Evolutionary conservation across 345 rosid genomes (phyloP), one percentile per base, ranked within the genome.

Genomic region (Boechera retrofracta): DNA sequence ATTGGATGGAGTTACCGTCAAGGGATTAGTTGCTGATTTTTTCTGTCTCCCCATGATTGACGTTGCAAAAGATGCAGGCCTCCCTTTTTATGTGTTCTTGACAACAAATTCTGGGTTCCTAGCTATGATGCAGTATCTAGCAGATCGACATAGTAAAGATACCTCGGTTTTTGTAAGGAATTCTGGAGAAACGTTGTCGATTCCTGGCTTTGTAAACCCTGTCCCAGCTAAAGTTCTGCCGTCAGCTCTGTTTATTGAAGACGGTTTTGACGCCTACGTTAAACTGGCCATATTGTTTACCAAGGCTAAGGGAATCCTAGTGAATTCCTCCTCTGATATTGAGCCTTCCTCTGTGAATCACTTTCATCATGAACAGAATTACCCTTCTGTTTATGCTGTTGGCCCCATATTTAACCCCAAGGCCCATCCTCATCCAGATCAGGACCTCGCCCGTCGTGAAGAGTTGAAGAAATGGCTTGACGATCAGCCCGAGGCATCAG

Each of bases 391-490:
- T 55, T 84, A 82, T 29, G 71, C 84, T 0, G 83, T 85, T 72
- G 89, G 90, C 10, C 82, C 88, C 18, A 73, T 86, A 21, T 72
- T 86, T 64, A 39, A 78, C 52, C 63, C 64, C 21, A 76, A 61
- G 26, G 71, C 72, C n/a, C 77, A 64, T 18, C 74, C 82, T 67
- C 74, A 74, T 64, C 82, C 78, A 1, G 85, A 83, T 13, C 68
- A 63, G 54, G 84, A 86, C 35, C 51, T 36, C n/a, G 69, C 77
- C 32, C 32, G 26, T 31, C 58, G 69, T 44, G 72, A 62, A 5
- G 58, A 70, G 69, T 64, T 85, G 78, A 54, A 81, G 21, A 69
- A 62, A 71, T 87, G 94, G 92, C 88, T 89, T 1, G 86, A 86
- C 55, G 76, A 70, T 33, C 89, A 86, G 72, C 87, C 89, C 1